Evolutionary conservation across 2,329 filamentous ascomycete genomes (phyloP).

Genomic region (Xylariaceae sp.): DNA sequence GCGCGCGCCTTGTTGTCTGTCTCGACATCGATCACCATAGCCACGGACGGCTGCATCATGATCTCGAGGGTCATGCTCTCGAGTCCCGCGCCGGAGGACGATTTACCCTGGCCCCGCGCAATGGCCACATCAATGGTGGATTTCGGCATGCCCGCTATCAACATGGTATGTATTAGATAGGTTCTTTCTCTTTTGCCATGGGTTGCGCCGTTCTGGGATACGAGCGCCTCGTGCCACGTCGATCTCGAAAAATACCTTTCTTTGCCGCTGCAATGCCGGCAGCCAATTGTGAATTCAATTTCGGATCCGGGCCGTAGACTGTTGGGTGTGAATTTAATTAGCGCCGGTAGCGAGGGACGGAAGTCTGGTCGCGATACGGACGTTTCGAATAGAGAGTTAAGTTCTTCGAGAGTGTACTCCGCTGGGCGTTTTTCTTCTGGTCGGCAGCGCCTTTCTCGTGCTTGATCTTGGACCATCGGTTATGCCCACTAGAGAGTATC

Average conservation of each 20-base stretch:
- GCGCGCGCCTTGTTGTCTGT: constrained; percentile 79
- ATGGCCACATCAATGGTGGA: constrained; percentile 82
- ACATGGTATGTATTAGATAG: constrained; percentile 11
- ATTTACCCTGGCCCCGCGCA: constrained; percentile 84
- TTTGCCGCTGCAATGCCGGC: constrained; percentile 76
- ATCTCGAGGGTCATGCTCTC: constrained; percentile 79
- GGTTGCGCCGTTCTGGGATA: constrained; percentile 24
- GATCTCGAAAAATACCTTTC: constrained; percentile 55
- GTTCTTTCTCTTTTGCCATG: constrained; percentile 7
- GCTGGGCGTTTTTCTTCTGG: constrained; percentile 72
- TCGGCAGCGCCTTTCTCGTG: constrained; percentile 93
- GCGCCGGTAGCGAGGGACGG: constrained; percentile 9
- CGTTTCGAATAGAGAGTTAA: constrained; percentile 77
- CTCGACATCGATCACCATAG: constrained; percentile 81
- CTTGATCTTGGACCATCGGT: constrained; percentile 93
- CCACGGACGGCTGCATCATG: constrained; percentile 75
- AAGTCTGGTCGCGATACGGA: constrained; percentile 42
- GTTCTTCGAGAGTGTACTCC: constrained; percentile 69
- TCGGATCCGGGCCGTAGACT: constrained; percentile 77
- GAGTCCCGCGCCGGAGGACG: constrained; percentile 72
- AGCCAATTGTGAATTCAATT: constrained; percentile 75
- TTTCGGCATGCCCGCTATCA: constrained; percentile 75
- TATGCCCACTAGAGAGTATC: constrained; percentile 69
- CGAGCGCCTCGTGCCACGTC: constrained; percentile 13
- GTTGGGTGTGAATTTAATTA: constrained; percentile 8